These are phyloP conservation scores for Aurantiochytrium sp. DNA, from an alignment of 108 stramenopile genomes.

Conservation along the genomic window DNA sequence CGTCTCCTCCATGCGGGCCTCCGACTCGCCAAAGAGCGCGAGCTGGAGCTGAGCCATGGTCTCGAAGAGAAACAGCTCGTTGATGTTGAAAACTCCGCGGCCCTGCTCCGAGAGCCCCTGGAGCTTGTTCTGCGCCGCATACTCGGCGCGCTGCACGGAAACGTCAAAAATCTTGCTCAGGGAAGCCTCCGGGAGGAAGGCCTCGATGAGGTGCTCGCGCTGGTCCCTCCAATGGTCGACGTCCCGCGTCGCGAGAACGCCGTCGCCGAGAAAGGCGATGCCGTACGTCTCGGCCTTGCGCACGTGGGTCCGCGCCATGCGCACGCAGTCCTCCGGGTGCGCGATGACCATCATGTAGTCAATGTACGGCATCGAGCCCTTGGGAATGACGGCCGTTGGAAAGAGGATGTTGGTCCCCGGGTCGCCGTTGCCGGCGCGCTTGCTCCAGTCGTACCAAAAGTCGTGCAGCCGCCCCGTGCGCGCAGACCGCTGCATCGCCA, in stretches of 20 bases:
- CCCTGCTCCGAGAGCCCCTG: not conserved
- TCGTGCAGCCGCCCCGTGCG: not conserved
- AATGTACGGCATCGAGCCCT: not conserved
- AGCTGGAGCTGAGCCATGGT: conserved; percentile 3
- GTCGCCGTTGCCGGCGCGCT: not conserved
- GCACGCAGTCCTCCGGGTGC: not conserved
- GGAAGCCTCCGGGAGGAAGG: not conserved
- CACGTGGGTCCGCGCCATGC: conserved; percentile 1
- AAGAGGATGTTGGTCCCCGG: not conserved
- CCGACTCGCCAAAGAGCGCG: not conserved
- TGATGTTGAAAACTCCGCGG: not conserved
- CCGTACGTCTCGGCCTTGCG: not conserved
- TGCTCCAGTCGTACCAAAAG: conserved; percentile 3
- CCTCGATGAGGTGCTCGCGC: conserved; percentile 21
- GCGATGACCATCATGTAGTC: conserved; percentile 9
- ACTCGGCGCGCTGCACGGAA: not conserved
- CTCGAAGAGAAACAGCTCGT: not conserved
- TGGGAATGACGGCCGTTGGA: not conserved
- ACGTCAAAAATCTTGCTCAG: not conserved
- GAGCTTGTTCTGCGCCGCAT: not conserved
- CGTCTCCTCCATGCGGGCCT: not conserved
- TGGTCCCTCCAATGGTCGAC: not conserved
- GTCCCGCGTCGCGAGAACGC: conserved; percentile 6
- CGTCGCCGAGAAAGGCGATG: conserved; percentile 20
- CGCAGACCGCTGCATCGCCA: not conserved